Evolutionary conservation across 768 basidiomycete genomes (phyloP).

Genomic region (Leucocoprinus sp.): DNA sequence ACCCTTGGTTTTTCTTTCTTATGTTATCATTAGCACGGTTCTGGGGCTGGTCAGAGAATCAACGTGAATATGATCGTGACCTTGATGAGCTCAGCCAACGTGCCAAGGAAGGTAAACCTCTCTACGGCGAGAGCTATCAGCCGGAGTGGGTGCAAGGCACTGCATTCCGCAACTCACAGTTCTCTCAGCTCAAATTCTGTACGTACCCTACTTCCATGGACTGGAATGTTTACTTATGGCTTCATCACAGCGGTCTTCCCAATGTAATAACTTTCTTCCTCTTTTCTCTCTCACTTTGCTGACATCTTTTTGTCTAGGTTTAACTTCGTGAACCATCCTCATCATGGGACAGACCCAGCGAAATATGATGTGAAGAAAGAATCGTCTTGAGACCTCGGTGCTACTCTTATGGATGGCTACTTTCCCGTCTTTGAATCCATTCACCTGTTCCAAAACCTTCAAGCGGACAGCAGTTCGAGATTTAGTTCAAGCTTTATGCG

Average conservation of each 20-base stretch:
- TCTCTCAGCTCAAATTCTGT: constrained; percentile 92
- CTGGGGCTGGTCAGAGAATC: constrained; percentile 93
- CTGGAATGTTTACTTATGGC: constrained; percentile 8
- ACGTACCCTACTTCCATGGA: constrained; percentile 27
- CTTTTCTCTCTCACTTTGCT: background rate
- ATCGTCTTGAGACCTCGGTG: constrained; percentile 12
- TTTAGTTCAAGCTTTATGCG: background rate
- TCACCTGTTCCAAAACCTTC: background rate
- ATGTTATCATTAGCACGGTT: constrained; percentile 58
- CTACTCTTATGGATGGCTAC: background rate
- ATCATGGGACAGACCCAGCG: constrained; percentile 77
- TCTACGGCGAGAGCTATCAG: constrained; percentile 81
- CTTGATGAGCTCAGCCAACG: constrained; percentile 69
- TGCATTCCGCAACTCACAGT: constrained; percentile 83
- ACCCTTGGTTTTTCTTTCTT: background rate
- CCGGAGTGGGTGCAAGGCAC: constrained; percentile 80
- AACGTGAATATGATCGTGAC: constrained; percentile 72
- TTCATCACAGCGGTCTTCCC: constrained; percentile 44
- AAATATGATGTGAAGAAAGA: constrained; percentile 55
- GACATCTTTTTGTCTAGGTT: constrained; percentile 48
- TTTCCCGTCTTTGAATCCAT: background rate
- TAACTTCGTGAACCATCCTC: constrained; percentile 87
- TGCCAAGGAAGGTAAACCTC: constrained; percentile 68
- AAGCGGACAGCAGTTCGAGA: background rate
- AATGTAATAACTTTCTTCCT: constrained; percentile 6